A percentile compares a stretch with the other conserved stretches of the same genome.
Conservation (phyloP, 805 yeast species). For the Geotrichum ghanense region DNA sequence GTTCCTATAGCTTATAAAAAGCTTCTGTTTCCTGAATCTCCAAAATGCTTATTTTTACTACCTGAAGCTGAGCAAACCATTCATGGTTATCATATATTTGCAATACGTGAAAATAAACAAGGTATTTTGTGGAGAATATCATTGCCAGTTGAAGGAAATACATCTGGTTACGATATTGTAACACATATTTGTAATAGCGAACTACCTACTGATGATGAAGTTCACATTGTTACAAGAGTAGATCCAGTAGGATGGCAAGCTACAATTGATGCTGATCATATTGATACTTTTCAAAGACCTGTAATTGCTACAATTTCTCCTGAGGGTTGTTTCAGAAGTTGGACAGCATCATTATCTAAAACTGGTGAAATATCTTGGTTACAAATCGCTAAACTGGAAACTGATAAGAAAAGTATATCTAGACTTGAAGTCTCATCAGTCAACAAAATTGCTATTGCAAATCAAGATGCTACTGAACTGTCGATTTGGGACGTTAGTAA, state of each 20-base stretch:
- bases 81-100: conserved; percentile 8
- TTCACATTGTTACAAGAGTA: conserved; percentile 41
- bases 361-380: conserved; percentile 39
- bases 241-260: conserved; percentile 55
- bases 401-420: conserved; percentile 43
- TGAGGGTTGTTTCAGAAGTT: conserved; percentile 38
- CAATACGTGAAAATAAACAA: conserved; percentile 13
- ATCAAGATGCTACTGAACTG: conserved; percentile 36
- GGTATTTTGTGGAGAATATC: conserved; percentile 16
- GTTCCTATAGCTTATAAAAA: conserved; percentile 1
- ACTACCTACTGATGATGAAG: conserved; percentile 23
- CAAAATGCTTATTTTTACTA: conserved; percentile 25
- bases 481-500: conserved; percentile 72
- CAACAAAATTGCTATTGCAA: conserved; percentile 66
- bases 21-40: conserved; percentile 4
- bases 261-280: conserved; percentile 22
- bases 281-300: conserved; percentile 29
- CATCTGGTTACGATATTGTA: conserved; percentile 4
- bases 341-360: conserved; percentile 29
- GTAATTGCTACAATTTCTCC: conserved; percentile 49
- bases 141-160: conserved; percentile 6
- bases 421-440: conserved; percentile 65
- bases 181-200: conserved; percentile 10
- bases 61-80: conserved; percentile 23
- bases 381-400: conserved; percentile 36